These are phyloP conservation scores for Verticillium alfalfae DNA, from an alignment of 2,329 filamentous ascomycete species.

Conservation along the genomic window DNA sequence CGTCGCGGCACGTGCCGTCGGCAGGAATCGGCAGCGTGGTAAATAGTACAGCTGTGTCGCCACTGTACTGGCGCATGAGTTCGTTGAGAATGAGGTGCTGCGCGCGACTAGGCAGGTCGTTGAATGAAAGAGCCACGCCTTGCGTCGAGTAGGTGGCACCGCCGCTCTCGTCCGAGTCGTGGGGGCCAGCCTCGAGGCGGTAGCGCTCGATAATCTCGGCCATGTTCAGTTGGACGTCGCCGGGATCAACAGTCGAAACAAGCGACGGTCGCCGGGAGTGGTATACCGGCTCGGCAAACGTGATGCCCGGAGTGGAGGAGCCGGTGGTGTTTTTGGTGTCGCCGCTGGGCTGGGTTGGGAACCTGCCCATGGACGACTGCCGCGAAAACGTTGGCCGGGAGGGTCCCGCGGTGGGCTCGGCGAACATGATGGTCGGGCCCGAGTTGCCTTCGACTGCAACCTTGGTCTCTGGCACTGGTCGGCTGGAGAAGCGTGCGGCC, in stretches of 20 bases:
- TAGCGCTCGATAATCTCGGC: constrained; percentile 38
- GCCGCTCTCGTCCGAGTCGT: constrained; percentile 19
- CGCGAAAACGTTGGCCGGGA: constrained; percentile 29
- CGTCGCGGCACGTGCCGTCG: constrained; percentile 68
- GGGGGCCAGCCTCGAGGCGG: constrained; percentile 12
- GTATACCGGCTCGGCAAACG: constrained; percentile 48
- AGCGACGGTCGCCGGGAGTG: constrained; percentile 31
- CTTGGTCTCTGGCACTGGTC: constrained; percentile 64
- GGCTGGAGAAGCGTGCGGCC: constrained; percentile 62
- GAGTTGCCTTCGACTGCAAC: constrained; percentile 59
- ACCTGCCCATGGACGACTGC: constrained; percentile 47
- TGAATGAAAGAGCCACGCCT: constrained; percentile 70
- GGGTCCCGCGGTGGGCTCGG: constrained; percentile 31
- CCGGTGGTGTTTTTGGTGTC: constrained; percentile 53
- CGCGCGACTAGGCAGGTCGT: constrained; percentile 76
- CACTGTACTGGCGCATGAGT: constrained; percentile 64
- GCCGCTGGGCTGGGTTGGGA: constrained; percentile 58
- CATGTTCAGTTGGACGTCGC: constrained; percentile 35
- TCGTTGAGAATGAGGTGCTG: constrained; percentile 87
- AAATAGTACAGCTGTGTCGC: constrained; percentile 70
- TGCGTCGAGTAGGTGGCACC: constrained; percentile 51
- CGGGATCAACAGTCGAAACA: constrained; percentile 18
- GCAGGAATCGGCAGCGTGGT: constrained; percentile 78
- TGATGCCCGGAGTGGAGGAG: constrained; percentile 52
- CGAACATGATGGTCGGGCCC: constrained; percentile 73